Evolutionary conservation across 257 asterid genomes (phyloP), one percentile per base, ranked within the genome.

Genomic region (Capsicum baccatum): DNA sequence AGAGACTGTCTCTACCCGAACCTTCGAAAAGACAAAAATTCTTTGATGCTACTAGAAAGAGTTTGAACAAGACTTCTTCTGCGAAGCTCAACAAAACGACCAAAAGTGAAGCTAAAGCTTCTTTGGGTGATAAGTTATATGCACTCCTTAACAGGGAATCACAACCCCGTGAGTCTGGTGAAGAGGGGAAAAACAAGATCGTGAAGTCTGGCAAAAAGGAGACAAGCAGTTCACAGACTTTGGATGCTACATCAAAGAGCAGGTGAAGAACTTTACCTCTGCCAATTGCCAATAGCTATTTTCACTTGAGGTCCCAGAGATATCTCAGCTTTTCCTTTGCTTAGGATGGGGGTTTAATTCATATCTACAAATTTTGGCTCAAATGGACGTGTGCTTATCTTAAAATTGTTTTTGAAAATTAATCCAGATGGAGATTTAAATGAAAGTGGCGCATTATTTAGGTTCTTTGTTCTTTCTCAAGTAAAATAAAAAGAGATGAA

Each of bases 221-320:
- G 82, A 44, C 37, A 73, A 81, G 86, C 86, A 26, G 70, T 79
- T 50, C 89, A 79, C 16, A 57, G 54, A 81, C 57, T 73, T 91
- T 93, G 81, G 97, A 94, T 88, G 91, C 90, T 37, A 93, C 90
- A 76, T 78, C 93, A 37, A 84, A 83, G 90, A 88, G 85, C 90
- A 93, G 99, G 98, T 94, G 81, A 82, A 81, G 50, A 78, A 64
- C 58, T 81, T 78, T 80, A 54, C 55, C 84, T 67, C 69, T 50
- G 33, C 33, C 33, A 26, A 26, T 21, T 50, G 33, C 33, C 85
- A 42, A 13, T 21, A 47, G 3, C 84, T 33, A 19, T 47, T 74
- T 48, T 48, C 48, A 8, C 63, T 76, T 52, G 81, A 76, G 63
- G 63, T 52, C 60, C 82, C 6, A 14, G 64, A 54, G 64, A 81